Conservation (phyloP, 2,329 filamentous ascomycete species). For the Aspergillus tubingensis region DNA sequence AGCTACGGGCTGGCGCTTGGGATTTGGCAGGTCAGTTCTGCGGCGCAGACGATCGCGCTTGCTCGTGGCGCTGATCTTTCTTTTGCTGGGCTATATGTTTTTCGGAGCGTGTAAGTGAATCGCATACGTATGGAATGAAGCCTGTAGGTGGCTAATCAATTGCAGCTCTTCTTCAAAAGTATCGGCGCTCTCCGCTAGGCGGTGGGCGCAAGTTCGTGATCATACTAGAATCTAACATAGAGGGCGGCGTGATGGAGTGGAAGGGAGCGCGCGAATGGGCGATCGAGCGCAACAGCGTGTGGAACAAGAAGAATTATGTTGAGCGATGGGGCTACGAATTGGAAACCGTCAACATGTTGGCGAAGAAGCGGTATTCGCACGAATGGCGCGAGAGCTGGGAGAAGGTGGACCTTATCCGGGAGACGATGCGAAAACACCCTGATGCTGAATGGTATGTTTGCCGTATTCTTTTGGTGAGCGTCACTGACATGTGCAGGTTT, state of each 20-base stretch:
- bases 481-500: constrained; percentile 63
- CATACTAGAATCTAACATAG: constrained; percentile 88
- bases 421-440: constrained; percentile 88
- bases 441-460: constrained; percentile 84
- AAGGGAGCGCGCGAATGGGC: constrained; percentile 97
- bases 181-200: constrained; percentile 73
- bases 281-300: constrained; percentile 91
- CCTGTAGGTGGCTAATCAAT: constrained; percentile 25
- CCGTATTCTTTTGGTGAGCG: not conserved
- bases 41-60: constrained; percentile 67
- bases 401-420: constrained; percentile 91
- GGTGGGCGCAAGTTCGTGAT: constrained; percentile 91
- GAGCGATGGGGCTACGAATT: constrained; percentile 90
- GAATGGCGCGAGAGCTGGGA: constrained; percentile 99
- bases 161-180: constrained; percentile 62
- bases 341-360: constrained; percentile 97
- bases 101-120: constrained; percentile 69
- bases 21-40: constrained; percentile 53
- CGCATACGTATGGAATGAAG: not conserved
- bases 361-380: constrained; percentile 96
- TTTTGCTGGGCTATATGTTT: constrained; percentile 66
- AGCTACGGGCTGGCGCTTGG: constrained; percentile 31
- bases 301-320: constrained; percentile 90
- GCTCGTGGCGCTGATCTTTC: constrained; percentile 59
- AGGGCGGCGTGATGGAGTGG: constrained; percentile 98